Base-by-base conservation (phyloP, 768 basidiomycete species). In the Suillus ampliporus region DNA sequence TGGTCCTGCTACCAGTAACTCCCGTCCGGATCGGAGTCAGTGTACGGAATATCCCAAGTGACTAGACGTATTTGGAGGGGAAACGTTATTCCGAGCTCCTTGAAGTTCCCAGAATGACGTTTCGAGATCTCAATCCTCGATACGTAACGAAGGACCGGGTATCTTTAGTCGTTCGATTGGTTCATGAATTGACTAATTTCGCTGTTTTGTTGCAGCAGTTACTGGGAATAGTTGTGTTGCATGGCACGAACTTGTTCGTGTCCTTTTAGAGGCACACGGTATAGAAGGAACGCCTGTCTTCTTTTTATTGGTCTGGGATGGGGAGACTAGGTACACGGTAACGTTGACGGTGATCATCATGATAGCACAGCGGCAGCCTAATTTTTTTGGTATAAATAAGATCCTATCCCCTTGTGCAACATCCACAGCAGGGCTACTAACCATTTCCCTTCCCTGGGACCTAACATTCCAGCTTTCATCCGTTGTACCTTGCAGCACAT, bases 51-150 rank as follows among this genome's bases (percentile, higher is more conserved):
- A 3, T 51, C 19, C 34, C 50, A 51, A 51, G 19, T 51, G 50
- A 51, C 31, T 3, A 51, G 19, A 19, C 1, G 6, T 13, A 51
- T 51, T 13, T 34, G 19, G 19, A 31, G 4, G 47, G 9, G 10
- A 9, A 26, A 31, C 5, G 2, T 51, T 51, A 51, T 51, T 51
- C 34, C 19, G 50, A n/a, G 19, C 50, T 51, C 19, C n/a, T n/a
- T n/a, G n/a, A n/a, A 31, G 31, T 51, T 50, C 50, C 31, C 19
- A 51, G 50, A 51, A 51, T n/a, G 26, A 31, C 17, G 47, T 48
- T 17, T 28, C 26, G 31, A 6, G 31, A 6, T 31, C 31, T 31
- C 6, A 31, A 17, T 28, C 48, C 48, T 31, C 6, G 6, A 31
- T 31, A 50, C n/a, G n/a, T n/a, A n/a, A n/a, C 26, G 15, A 31